These are phyloP conservation scores for Trametes polyzona DNA, from an alignment of 1,284 basidiomycete genomes.

Conservation along the genomic window DNA sequence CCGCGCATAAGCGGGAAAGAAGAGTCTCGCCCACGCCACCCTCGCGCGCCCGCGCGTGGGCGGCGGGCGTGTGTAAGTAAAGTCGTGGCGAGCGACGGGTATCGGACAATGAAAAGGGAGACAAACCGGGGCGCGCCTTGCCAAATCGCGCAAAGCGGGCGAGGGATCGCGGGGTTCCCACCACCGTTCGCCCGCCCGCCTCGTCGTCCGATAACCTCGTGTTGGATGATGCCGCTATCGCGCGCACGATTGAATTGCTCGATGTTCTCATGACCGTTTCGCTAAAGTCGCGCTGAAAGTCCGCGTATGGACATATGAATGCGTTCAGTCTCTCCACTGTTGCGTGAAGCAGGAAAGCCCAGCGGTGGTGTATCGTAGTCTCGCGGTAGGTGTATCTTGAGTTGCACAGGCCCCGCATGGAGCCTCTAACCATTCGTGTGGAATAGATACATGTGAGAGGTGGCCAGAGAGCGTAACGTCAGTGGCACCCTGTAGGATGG, in stretches of 20 bases:
- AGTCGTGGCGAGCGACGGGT: neutral
- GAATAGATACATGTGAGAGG: neutral
- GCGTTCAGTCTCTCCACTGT: neutral
- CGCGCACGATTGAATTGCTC: neutral
- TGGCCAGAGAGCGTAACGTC: slow-evolving; percentile 14
- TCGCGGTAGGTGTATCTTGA: too few species aligned
- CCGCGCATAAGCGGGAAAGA: neutral
- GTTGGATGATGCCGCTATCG: slow-evolving; percentile 15
- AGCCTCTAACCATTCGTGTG: neutral
- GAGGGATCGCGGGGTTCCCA: neutral
- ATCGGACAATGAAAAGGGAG: neutral
- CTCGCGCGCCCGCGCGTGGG: neutral
- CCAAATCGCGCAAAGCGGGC: slow-evolving; percentile 9
- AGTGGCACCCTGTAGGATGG: slow-evolving; percentile 14
- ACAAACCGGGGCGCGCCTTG: slow-evolving; percentile 1
- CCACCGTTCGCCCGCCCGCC: too few species aligned
- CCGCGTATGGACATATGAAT: slow-evolving; percentile 12
- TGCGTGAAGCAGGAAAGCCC: neutral
- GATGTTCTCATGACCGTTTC: slow-evolving; percentile 16
- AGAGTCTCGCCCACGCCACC: neutral
- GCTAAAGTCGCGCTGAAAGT: neutral
- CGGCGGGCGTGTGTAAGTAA: neutral
- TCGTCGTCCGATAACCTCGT: slow-evolving; percentile 25
- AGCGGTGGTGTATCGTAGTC: neutral
- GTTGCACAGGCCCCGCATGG: neutral